Evolutionary conservation across 202 grass and related monocot species (phyloP), one percentile per base, ranked within the genome.

Genomic region (Zoysia matrella): DNA sequence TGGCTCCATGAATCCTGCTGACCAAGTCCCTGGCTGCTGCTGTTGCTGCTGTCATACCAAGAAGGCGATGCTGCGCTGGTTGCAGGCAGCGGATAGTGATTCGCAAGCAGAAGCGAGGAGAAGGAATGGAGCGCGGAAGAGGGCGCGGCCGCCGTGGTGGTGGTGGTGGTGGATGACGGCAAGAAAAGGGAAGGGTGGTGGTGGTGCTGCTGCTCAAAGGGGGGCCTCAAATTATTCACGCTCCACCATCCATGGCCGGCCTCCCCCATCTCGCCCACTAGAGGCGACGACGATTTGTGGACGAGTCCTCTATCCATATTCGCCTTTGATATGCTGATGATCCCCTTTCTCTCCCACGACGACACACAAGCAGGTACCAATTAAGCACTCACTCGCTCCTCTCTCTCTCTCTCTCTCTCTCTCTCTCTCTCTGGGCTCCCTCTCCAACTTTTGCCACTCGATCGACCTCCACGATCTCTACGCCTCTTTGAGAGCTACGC

Each of bases 181-280:
- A 71, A 56, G 74, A 87, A 74, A 84, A 79, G 72, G 72, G 81
- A 82, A 54, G 80, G 69, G 60, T 83, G 85, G 78, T 91, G 64
- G 60, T 82, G 84, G 80, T 92, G 66, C 71, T 78, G 88, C 74
- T 83, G 78, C 58, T 85, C 80, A 66, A 88, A 87, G 75, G 89
- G 85, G 73, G 87, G 85, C 60, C 65, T 90, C 76, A 83, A 92
- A 84, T 88, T 97, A 87, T 82, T 97, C 88, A 89, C 64, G 65
- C 92, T 91, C 90, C 94, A 91, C 90, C 92, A 94, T 71, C 78
- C 85, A 91, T 88, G 92, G 74, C 72, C 81, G 58, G 78, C 54
- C 73, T 90, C 94, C n/a, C 82, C 92, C 85, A 92, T 94, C 86
- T 92, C 77, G 80, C 85, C 80, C 88, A 92, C 87, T 86, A 89